phyloP scores from a whole-genome alignment of 345 rosid genomes.

The Pugionium dolabratum region DNA sequence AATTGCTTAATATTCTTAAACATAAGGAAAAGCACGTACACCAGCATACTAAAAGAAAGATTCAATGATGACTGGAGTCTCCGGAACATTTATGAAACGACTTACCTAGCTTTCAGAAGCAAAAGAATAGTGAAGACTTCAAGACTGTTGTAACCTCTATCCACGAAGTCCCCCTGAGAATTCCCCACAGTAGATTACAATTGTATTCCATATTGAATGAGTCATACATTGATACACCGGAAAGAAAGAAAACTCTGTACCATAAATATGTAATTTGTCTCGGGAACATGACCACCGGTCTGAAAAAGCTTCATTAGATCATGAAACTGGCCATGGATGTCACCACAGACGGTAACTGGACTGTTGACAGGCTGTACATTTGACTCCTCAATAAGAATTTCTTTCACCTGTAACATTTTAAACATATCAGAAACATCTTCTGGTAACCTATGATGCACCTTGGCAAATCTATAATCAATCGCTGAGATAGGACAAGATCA shows the following conservation, averaged over 20 bases:
- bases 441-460: background rate
- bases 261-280: constrained; percentile 98
- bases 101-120: constrained; percentile 95
- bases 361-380: constrained; percentile 99
- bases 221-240: background rate
- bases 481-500: background rate
- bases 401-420: constrained; percentile 67
- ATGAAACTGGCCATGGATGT: constrained; percentile 98
- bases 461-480: constrained; percentile 11
- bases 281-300: constrained; percentile 97
- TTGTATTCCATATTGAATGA: background rate
- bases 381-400: constrained; percentile 93
- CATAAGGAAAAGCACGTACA: constrained; percentile 5
- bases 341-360: constrained; percentile 98
- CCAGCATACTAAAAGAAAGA: constrained; percentile 3
- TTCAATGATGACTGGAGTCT: background rate
- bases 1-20: background rate
- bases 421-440: constrained; percentile 12
- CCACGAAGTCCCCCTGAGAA: constrained; percentile 88
- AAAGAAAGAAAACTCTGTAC: constrained; percentile 38
- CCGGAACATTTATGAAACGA: background rate
- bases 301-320: constrained; percentile 98
- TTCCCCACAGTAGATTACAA: constrained; percentile 3
- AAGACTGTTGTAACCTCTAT: constrained; percentile 95
- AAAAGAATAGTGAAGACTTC: constrained; percentile 95